Percentiles rank a stretch among this genome's conserved stretches.
Evolutionary conservation across 2,329 filamentous ascomycete species (phyloP).

Genomic region (Bipolaris zeicola): DNA sequence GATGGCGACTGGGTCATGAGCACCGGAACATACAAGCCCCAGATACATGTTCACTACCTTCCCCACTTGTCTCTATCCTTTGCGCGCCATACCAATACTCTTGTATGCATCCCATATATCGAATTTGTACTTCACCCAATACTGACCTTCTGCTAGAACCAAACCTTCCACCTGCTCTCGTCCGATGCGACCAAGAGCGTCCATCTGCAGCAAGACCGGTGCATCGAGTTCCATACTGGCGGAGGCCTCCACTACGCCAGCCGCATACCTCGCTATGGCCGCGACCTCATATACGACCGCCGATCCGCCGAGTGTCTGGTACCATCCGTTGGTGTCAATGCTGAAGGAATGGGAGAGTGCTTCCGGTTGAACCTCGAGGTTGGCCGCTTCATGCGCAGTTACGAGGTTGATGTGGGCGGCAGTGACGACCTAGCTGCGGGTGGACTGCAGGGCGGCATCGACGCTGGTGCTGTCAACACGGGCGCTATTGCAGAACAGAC

Average conservation of each 20-base stretch:
- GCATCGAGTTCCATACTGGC: slow-evolving; percentile 90
- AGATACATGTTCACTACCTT: slow-evolving; percentile 95
- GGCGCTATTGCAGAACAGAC: slow-evolving; percentile 85
- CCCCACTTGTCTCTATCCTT: slow-evolving; percentile 93
- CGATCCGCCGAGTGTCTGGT: slow-evolving; percentile 83
- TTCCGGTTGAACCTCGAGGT: slow-evolving; percentile 90
- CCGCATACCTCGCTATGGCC: slow-evolving; percentile 89
- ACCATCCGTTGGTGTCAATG: slow-evolving; percentile 84
- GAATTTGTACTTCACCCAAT: not conserved
- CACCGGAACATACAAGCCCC: slow-evolving; percentile 56
- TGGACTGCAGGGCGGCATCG: slow-evolving; percentile 84
- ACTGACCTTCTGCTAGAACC: slow-evolving; percentile 60
- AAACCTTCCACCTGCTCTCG: slow-evolving; percentile 86
- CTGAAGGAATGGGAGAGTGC: slow-evolving; percentile 86
- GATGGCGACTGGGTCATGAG: slow-evolving; percentile 82
- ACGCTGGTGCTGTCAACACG: slow-evolving; percentile 83
- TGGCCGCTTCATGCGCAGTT: slow-evolving; percentile 92
- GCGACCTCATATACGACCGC: slow-evolving; percentile 84
- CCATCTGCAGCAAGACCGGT: slow-evolving; percentile 89
- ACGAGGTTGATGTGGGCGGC: slow-evolving; percentile 85
- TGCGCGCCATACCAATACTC: slow-evolving; percentile 84
- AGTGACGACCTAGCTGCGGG: slow-evolving; percentile 71
- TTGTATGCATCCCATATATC: slow-evolving; percentile 46
- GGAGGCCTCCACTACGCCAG: slow-evolving; percentile 86
- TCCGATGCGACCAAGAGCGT: slow-evolving; percentile 92